These are phyloP conservation scores for Lecanicillium sp. DNA, from an alignment of 2,329 filamentous ascomycete species.

Conservation along the genomic window DNA sequence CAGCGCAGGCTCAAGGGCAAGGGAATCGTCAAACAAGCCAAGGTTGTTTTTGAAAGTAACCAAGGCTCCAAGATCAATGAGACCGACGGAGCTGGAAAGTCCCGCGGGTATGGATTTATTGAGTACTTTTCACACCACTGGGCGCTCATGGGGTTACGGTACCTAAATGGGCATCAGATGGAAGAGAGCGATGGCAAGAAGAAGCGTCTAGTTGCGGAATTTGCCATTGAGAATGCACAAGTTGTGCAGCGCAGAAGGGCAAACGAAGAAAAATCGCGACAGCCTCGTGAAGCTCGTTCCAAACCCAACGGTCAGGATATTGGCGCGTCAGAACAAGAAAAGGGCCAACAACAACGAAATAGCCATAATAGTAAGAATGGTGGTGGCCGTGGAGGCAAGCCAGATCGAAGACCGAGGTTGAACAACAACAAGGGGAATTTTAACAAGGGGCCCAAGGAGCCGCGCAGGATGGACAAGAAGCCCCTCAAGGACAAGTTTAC, in stretches of 20 bases:
- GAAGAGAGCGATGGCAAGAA: constrained; percentile 63
- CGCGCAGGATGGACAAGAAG: constrained; percentile 2
- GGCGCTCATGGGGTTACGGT: constrained; percentile 89
- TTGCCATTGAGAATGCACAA: constrained; percentile 95
- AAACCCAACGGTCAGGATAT: constrained; percentile 16
- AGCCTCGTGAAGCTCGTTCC: constrained; percentile 10
- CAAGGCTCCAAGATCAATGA: constrained; percentile 80
- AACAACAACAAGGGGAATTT: neutral
- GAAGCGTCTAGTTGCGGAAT: constrained; percentile 88
- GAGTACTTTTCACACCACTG: constrained; percentile 92
- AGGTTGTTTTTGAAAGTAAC: constrained; percentile 84
- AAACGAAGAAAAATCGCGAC: constrained; percentile 25
- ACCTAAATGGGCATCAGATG: constrained; percentile 72
- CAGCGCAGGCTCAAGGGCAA: constrained; percentile 75
- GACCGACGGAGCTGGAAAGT: constrained; percentile 67
- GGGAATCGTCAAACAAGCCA: constrained; percentile 83
- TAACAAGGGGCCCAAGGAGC: neutral
- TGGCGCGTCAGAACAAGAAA: no score
- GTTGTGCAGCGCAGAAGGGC: constrained; percentile 68
- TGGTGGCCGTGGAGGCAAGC: constrained; percentile 3
- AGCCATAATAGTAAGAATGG: constrained; percentile 4
- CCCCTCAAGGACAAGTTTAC: constrained; percentile 16
- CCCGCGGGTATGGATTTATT: constrained; percentile 92
- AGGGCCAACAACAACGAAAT: constrained; percentile 14
- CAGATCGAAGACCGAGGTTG: neutral